Base-by-base conservation (phyloP, 2,329 filamentous ascomycete genomes). In the Sphaceloma murrayae region DNA sequence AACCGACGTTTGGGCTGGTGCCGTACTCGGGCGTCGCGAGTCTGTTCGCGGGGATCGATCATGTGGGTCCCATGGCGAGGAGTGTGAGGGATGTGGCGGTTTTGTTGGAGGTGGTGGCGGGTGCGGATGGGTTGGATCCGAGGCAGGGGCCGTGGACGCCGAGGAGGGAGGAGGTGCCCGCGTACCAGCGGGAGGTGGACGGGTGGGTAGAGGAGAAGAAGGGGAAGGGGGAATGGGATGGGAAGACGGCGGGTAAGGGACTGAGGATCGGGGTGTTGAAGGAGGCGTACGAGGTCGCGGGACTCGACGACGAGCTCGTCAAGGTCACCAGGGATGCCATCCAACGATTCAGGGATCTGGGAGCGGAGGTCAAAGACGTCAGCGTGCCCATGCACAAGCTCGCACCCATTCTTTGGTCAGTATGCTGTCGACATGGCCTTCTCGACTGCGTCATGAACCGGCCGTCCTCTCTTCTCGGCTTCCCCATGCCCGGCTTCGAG, bases 331-430 rank as follows among this genome's bases (percentile, higher is more conserved):
- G 58, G 16, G 40, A 56, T 4, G 61, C 64, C 1, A 66, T 65
- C 2, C 52, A 57, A 16, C 61, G 59, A 17, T 62, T 72, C 49
- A 49, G 51, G 10, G 49, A 56, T 8, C 59, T 67, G 9, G 69
- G 70, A 3, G 69, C 68, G 2, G 51, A 56, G 2, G 67, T 73
- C 6, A 51, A 58, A 11, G 64, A 70, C 16, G 55, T 73, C 2
- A 68, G 64, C 1, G 56, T 73, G 3, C 69, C 70, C 1, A 59
- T 72, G 52, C 72, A 75, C 52, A 50, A 57, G 11, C 53, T 63
- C 10, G 70, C 65, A 0, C 62, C 67, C 0, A 56, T 64, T 0
- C 67, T 75, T 48, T 74, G 70, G 69, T 71, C 70, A 2, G 52
- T 62, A 8, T 57, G 57, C 1, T 55, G 58, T 4, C 53, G 60